Evolutionary conservation across 768 basidiomycete species (phyloP).

Genomic region (Hygrophorus pudorinus): DNA sequence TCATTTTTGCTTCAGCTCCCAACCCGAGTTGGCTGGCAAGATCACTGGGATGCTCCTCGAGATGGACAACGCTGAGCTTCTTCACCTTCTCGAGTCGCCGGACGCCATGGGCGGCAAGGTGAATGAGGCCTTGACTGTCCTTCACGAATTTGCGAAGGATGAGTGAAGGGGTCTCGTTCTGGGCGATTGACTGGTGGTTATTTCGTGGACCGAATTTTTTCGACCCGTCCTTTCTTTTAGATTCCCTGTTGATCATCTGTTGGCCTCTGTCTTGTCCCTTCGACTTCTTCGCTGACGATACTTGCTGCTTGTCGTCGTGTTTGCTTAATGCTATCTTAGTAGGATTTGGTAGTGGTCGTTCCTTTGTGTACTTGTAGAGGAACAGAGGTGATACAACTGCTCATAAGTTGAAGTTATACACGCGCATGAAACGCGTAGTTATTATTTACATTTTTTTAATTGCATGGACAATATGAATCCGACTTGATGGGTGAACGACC

Average conservation of each 20-base stretch:
- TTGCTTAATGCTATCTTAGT: conserved; percentile 18
- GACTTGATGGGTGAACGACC: conserved; percentile 36
- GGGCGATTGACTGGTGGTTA: background rate
- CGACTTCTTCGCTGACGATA: conserved; percentile 23
- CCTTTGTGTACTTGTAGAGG: conserved; percentile 43
- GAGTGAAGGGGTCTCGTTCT: conserved; percentile 17
- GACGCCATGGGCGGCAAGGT: conserved; percentile 88
- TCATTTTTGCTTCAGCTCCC: conserved; percentile 35
- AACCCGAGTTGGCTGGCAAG: conserved; percentile 95
- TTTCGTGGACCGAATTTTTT: conserved; percentile 24
- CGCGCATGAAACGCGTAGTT: background rate
- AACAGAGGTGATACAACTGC: conserved; percentile 54
- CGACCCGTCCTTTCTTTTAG: conserved; percentile 37
- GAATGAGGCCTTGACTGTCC: conserved; percentile 79
- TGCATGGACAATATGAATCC: conserved; percentile 37
- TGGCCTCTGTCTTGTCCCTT: conserved; percentile 22
- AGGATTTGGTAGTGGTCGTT: conserved; percentile 45
- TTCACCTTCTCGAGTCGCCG: conserved; percentile 75
- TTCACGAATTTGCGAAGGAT: conserved; percentile 69
- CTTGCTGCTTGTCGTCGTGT: conserved; percentile 14
- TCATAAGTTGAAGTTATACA: conserved; percentile 18
- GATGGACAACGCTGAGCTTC: conserved; percentile 94
- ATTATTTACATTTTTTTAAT: conserved; percentile 2
- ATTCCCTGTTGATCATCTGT: conserved; percentile 25
- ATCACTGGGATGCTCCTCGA: conserved; percentile 98